A percentile compares a stretch with the other conserved stretches of the same genome.
phyloP scores from a whole-genome alignment of 176 grass and related monocot species.

The Oryza coarctata region DNA sequence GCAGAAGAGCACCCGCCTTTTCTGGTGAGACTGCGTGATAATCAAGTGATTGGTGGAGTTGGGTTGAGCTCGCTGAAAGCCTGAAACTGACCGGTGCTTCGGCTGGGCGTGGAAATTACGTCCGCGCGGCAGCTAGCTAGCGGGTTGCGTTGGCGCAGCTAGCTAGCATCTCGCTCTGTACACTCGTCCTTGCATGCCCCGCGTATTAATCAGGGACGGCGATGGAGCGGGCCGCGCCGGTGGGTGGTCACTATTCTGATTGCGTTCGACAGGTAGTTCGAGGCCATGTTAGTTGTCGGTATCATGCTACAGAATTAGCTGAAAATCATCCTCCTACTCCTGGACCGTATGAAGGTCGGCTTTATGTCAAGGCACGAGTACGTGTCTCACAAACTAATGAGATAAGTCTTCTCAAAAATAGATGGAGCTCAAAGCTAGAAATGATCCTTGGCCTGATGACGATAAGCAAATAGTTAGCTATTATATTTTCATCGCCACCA shows the following conservation, averaged over 20 bases:
- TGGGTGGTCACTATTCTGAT: not conserved
- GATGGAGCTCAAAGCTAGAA: no score
- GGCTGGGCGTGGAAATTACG: conserved; percentile 7
- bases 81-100: not conserved
- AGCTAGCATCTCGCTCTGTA: not conserved
- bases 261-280: not conserved
- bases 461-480: no score
- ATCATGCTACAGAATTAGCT: no score
- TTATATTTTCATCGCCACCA: no score
- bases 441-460: no score
- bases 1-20: not conserved
- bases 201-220: conserved; percentile 3
- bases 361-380: no score
- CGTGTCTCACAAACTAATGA: no score
- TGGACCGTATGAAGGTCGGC: no score
- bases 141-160: not conserved
- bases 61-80: not conserved
- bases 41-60: conserved; percentile 22
- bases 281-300: not conserved
- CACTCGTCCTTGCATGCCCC: not conserved
- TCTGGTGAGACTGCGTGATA: conserved; percentile 1
- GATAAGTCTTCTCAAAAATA: no score
- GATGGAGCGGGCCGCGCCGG: not conserved
- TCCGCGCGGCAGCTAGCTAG: not conserved
- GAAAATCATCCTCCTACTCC: no score